phyloP scores from a whole-genome alignment of 768 basidiomycete species.

The Agaricus blazei region DNA sequence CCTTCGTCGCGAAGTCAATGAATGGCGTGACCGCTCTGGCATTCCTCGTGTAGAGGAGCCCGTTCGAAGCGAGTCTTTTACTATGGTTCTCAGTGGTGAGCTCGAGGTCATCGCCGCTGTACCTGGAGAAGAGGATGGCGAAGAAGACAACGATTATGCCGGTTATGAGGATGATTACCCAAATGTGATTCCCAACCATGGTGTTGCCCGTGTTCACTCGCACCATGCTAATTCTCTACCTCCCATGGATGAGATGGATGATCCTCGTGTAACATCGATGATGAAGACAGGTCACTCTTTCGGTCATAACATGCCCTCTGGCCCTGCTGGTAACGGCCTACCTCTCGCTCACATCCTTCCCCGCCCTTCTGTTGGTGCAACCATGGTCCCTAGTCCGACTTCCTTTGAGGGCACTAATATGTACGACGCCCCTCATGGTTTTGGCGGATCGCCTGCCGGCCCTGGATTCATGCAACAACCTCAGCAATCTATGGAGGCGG shows the following conservation, averaged over 20 bases:
- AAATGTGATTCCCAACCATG: not conserved
- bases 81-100: conserved; percentile 65
- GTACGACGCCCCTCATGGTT: conserved; percentile 11
- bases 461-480: conserved; percentile 8
- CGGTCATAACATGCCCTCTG: conserved; percentile 23
- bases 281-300: conserved; percentile 31
- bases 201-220: not conserved
- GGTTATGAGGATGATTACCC: conserved; percentile 8
- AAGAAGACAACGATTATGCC: conserved; percentile 26
- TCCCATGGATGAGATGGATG: conserved; percentile 25
- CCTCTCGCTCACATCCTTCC: conserved; percentile 14
- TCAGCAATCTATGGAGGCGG: conserved; percentile 9
- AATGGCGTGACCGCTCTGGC: conserved; percentile 79
- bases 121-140: conserved; percentile 41
- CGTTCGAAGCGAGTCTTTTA: conserved; percentile 64
- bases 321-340: conserved; percentile 10
- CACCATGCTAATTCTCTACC: conserved; percentile 11
- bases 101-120: conserved; percentile 56
- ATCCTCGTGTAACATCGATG: conserved; percentile 23
- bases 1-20: conserved; percentile 87
- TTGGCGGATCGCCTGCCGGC: conserved; percentile 8
- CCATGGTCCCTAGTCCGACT: conserved; percentile 14
- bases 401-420: conserved; percentile 9
- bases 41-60: conserved; percentile 73
- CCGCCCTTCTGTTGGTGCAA: conserved; percentile 10